Base-by-base conservation (phyloP, 1,284 basidiomycete species). In the Trametes polyzona region DNA sequence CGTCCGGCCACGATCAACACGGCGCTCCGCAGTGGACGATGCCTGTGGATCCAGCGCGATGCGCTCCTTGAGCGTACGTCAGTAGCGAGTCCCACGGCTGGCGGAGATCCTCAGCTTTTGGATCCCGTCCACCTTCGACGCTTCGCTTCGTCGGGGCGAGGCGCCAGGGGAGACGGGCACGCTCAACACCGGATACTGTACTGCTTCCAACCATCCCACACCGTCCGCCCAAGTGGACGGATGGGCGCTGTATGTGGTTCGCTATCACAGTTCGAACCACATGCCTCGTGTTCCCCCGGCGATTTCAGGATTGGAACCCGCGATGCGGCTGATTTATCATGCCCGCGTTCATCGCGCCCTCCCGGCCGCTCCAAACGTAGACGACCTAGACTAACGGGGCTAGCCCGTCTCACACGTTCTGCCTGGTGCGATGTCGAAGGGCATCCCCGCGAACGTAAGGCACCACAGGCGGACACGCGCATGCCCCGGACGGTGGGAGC, bases 201-300 rank as follows among this genome's bases (percentile, higher is more conserved):
- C 9, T 23, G 21, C 30, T 47, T 47, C 52, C 37, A 33, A 12
- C 16, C 39, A 54, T 41, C 36, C n/a, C n/a, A 33, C 4, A 24
- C 10, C 26, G 8, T 21, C 17, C 26, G 16, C 10, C 33, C 33
- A 16, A 16, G 52, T n/a, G 37, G 37, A 27, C 36, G 30, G 29
- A 16, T 35, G 19, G 42, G 52, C 44, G 52, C 52, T 40, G 44
- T 37, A 32, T 47, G 36, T 47, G 52, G 46, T 30, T 14, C 36
- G 21, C 29, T 47, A 54, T 47, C 52, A 41, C 23, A 24, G 14
- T 26, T 35, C 23, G 14, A 19, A 19, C 37, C 52, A 41, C 52
- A 54, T 37, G 52, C 52, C 44, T 8, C 37, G 39, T 37, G 35
- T 14, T 14, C n/a, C n/a, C n/a, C n/a, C n/a, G n/a, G n/a, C n/a